Conservation (phyloP, 768 basidiomycete species). For the Termitomyces sp. region DNA sequence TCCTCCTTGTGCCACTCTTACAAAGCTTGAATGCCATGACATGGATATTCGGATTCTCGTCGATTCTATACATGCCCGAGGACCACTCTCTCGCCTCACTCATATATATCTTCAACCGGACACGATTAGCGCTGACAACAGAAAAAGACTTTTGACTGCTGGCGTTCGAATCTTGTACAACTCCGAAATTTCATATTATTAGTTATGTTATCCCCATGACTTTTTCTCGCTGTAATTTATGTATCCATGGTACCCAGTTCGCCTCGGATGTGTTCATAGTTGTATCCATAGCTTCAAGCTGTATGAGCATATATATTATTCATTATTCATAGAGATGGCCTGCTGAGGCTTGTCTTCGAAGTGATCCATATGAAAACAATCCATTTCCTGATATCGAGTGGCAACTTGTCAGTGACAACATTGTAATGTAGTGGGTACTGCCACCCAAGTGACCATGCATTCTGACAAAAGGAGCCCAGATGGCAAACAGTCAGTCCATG, state of each 20-base stretch:
- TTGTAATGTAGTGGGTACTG: too few species aligned
- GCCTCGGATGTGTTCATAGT: background rate
- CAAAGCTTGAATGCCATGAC: conserved; percentile 23
- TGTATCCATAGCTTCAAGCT: too few species aligned
- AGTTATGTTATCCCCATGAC: too few species aligned
- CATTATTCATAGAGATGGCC: too few species aligned
- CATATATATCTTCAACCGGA: conserved; percentile 15
- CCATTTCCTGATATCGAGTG: too few species aligned
- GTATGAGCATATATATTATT: too few species aligned
- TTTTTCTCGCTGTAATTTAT: background rate
- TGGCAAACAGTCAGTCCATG: too few species aligned
- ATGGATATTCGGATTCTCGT: conserved; percentile 17
- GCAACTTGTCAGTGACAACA: too few species aligned
- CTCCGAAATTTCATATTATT: background rate
- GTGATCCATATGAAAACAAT: too few species aligned
- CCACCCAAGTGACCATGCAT: too few species aligned
- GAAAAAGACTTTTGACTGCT: conserved; percentile 4
- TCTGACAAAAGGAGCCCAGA: too few species aligned
- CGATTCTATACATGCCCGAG: conserved; percentile 16
- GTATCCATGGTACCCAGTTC: background rate
- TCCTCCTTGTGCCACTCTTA: conserved; percentile 18
- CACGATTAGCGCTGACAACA: background rate
- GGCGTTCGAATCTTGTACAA: background rate
- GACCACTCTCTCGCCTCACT: conserved; percentile 8
- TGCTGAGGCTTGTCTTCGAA: too few species aligned